Base-by-base conservation (phyloP, 1,284 basidiomycete genomes). In the Trichosporon coremiiforme region DNA sequence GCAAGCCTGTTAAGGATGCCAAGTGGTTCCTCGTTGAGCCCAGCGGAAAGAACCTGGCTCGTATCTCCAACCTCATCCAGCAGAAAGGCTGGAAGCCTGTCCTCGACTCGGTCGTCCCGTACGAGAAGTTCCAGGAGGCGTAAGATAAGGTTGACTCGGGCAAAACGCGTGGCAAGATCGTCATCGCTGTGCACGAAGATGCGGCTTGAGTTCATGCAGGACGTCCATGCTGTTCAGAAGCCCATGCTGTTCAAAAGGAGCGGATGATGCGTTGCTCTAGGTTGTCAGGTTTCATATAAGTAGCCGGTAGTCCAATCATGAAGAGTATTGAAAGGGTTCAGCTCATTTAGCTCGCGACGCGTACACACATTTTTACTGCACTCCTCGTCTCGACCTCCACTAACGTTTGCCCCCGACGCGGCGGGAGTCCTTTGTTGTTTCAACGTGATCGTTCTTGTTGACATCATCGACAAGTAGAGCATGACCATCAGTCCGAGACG, bases 11-110 rank as follows among this genome's bases (percentile, higher is more conserved):
- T 29, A 25, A 22, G 10, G 63, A 60, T 1, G 67, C 67, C 6
- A 63, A 68, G 66, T 73, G 71, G 71, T 73, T 63, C 71, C 71
- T 73, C 33, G 71, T 73, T 62, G 15, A 50, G 66, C 71, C 71
- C 31, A 63, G 69, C 31, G 71, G 71, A 1, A 22, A 47, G 20
- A 69, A 73, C 64, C 69, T 73, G 6, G 45, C 41, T 8, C 31
- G 22, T 20, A 73, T 73, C 50, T 67, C 36, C 1, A n/a, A n/a
- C 4, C 53, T 70, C 36, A 50, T 73, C 31, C 67, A 67, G 10
- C 13, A 13, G 20, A 63, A 57, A 12, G 57, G 29, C 2, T 73
- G 63, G 65, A 57, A 60, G 20, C 71, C 71, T 4, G 33, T 70
- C 12, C 50, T 73, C 36, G 71, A 73, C 71, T 67, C 67, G 47